Percentiles rank a stretch among this genome's conserved stretches.
phyloP scores from a whole-genome alignment of 2,329 filamentous ascomycete genomes.

The Microcyclospora tardicrescens region DNA sequence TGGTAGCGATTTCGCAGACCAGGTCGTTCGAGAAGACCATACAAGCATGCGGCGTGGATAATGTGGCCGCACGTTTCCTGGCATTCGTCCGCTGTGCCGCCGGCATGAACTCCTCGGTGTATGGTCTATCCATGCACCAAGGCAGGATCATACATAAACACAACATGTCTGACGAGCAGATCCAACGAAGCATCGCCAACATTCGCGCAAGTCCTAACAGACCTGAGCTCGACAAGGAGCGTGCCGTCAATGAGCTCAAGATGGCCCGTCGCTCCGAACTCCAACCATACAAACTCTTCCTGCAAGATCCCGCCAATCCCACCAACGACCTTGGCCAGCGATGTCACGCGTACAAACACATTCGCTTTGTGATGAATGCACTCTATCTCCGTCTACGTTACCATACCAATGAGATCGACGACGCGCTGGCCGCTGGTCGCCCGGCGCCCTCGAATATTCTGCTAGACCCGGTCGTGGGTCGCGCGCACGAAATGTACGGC shows the following conservation, averaged over 20 bases:
- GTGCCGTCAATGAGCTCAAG: too few species aligned
- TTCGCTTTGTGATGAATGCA: constrained; percentile 22
- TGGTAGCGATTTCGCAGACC: constrained; percentile 24
- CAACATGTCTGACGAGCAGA: neutral
- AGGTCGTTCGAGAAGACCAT: neutral
- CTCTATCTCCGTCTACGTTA: too few species aligned
- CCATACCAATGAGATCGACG: too few species aligned
- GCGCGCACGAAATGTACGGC: constrained; percentile 15
- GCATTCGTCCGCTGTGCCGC: constrained; percentile 39
- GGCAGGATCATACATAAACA: constrained; percentile 22
- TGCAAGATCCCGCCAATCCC: constrained; percentile 48
- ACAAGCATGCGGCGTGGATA: too few species aligned
- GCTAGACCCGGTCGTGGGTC: constrained; percentile 15
- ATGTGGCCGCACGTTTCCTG: constrained; percentile 33
- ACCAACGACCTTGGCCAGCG: constrained; percentile 44
- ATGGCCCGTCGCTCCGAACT: neutral
- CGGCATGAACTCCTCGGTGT: constrained; percentile 30
- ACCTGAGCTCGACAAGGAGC: constrained; percentile 21
- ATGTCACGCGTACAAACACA: constrained; percentile 35
- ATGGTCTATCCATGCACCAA: constrained; percentile 32
- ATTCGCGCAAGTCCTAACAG: neutral
- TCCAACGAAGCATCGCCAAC: constrained; percentile 1
- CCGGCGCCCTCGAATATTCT: constrained; percentile 1
- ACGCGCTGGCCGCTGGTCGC: too few species aligned
- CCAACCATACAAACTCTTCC: constrained; percentile 34